phyloP scores from a whole-genome alignment of 441 rosid genomes.

The Erysimum pusillum region DNA sequence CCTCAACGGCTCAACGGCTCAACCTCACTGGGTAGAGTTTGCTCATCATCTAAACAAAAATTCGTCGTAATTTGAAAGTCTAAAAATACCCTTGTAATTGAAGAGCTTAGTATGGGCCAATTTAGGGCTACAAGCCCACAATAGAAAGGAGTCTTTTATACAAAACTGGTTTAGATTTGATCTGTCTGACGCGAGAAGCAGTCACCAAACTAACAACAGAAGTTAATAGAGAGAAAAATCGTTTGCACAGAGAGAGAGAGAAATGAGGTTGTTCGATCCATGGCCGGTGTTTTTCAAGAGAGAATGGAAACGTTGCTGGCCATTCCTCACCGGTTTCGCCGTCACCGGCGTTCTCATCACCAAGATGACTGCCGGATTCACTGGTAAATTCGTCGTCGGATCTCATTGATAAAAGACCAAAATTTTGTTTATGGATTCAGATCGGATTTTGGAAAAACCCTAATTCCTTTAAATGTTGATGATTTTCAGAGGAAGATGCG shows the following conservation, averaged over 20 bases:
- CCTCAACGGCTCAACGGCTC: too few relatives aligned
- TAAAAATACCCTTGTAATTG: background rate
- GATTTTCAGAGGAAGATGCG: constrained; percentile 77
- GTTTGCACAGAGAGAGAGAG: background rate
- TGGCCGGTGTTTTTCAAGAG: constrained; percentile 96
- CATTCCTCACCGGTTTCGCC: constrained; percentile 85
- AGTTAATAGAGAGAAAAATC: background rate
- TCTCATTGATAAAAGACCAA: background rate
- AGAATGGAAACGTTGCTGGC: constrained; percentile 84
- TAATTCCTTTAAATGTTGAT: background rate
- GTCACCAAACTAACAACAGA: constrained; percentile 8
- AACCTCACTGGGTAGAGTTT: too few relatives aligned
- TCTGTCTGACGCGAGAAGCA: background rate
- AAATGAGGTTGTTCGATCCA: constrained; percentile 75
- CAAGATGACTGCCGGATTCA: constrained; percentile 69
- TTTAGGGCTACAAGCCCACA: constrained; percentile 26
- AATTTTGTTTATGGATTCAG: background rate
- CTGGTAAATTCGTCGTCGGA: constrained; percentile 55
- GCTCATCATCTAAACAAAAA: too few relatives aligned
- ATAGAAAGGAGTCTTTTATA: background rate
- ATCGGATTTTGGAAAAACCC: constrained; percentile 12
- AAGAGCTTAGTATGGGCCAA: background rate
- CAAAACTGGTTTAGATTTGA: background rate
- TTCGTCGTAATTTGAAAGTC: too few relatives aligned
- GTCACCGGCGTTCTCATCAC: constrained; percentile 74